Evolutionary conservation across 495 filamentous ascomycete species (phyloP).

Genomic region (Lasiosphaeria miniovina): DNA sequence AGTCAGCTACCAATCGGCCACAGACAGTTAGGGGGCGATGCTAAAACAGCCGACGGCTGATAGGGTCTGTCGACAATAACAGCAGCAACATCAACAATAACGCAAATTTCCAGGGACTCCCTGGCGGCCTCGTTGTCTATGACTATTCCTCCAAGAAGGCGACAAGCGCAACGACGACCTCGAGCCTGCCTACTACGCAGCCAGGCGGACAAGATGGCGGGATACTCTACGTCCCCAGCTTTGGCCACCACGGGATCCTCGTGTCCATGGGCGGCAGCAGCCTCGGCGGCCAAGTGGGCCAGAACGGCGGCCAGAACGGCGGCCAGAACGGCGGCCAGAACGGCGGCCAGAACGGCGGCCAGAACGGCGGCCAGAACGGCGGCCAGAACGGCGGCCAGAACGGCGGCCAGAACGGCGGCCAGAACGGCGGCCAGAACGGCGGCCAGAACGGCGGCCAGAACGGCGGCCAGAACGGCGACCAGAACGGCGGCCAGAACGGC

Average conservation of each 20-base stretch:
- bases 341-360: too few species aligned
- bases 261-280: conserved; percentile 17
- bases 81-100: conserved; percentile 8
- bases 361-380: too few species aligned
- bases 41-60: neutral
- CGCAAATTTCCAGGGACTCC: neutral
- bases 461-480: too few species aligned
- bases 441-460: too few species aligned
- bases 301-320: too few species aligned
- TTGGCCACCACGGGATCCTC: conserved; percentile 21
- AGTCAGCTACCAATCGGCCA: neutral
- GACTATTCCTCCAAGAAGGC: conserved; percentile 11
- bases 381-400: too few species aligned
- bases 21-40: too few species aligned
- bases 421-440: too few species aligned
- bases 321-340: too few species aligned
- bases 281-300: neutral
- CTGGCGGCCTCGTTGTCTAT: conserved; percentile 18
- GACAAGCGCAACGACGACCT: conserved; percentile 3
- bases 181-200: conserved; percentile 2
- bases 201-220: conserved; percentile 7
- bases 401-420: too few species aligned
- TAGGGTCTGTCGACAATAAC: conserved; percentile 1
- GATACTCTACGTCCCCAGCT: conserved; percentile 22
- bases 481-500: neutral